Percentiles rank a stretch among this genome's conserved stretches.
These are phyloP conservation scores for Pestalotiopsis sp. DNA, from an alignment of 2,329 filamentous ascomycete species.

Conservation along the genomic window DNA sequence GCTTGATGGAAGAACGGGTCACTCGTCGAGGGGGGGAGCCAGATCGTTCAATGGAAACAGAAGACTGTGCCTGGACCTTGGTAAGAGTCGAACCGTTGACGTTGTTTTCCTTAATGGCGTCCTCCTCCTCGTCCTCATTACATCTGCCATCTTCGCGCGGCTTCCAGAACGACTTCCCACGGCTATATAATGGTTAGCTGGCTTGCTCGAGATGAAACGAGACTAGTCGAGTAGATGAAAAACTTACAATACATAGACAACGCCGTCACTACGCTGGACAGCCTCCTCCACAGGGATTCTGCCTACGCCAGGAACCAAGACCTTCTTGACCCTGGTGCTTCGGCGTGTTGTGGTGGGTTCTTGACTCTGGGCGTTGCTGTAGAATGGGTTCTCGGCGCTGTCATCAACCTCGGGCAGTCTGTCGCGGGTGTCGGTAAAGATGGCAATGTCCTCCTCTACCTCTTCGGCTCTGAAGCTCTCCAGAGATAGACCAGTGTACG, in stretches of 20 bases:
- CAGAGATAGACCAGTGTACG: slow-evolving; percentile 56
- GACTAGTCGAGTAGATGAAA: slow-evolving; percentile 27
- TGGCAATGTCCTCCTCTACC: slow-evolving; percentile 63
- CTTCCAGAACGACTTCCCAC: slow-evolving; percentile 79
- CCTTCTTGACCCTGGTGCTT: slow-evolving; percentile 54
- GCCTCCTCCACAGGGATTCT: slow-evolving; percentile 64
- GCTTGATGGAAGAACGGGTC: slow-evolving; percentile 71
- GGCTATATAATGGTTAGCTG: slow-evolving; percentile 50
- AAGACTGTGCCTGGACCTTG: neutral
- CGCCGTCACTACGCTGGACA: slow-evolving; percentile 68
- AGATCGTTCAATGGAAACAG: neutral
- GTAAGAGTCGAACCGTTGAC: slow-evolving; percentile 32
- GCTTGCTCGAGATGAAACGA: slow-evolving; percentile 19
- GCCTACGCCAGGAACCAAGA: slow-evolving; percentile 59
- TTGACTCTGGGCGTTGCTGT: slow-evolving; percentile 45
- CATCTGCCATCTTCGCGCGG: slow-evolving; percentile 47
- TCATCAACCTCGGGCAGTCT: slow-evolving; percentile 69
- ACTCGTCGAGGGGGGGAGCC: slow-evolving; percentile 43
- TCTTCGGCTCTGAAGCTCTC: slow-evolving; percentile 62
- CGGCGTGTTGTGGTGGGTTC: slow-evolving; percentile 46
- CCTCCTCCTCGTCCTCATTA: slow-evolving; percentile 22
- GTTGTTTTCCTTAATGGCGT: slow-evolving; percentile 26
- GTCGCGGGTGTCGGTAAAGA: slow-evolving; percentile 82
- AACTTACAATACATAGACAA: slow-evolving; percentile 78
- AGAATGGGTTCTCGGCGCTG: slow-evolving; percentile 74